Evolutionary conservation across 345 rosid genomes (phyloP), one percentile per base, ranked within the genome.

Genomic region (Angophora floribunda): DNA sequence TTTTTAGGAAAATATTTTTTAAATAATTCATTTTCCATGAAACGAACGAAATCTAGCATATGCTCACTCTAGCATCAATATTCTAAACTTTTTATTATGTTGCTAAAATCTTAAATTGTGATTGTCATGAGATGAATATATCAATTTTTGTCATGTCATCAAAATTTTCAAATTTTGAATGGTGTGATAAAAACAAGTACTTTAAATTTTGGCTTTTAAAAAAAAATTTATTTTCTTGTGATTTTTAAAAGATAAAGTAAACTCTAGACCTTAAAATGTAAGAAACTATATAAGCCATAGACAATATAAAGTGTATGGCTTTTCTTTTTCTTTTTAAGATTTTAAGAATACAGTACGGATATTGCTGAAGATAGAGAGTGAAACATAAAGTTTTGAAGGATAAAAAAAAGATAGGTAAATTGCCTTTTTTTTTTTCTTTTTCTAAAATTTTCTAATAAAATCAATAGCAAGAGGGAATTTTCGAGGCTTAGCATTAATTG

Each of bases 21-120:
- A 55, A 59, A 0, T 5, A 14, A 59, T 59, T 59, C 7, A 11
- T 59, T 57, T 57, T 59, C 14, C 5, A 59, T 55, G 0, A 55
- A 24, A 59, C 30, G 10, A 59, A 28, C 1, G 5, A 0, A 59
- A 0, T n/a, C 30, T 24, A 59, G 26, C 7, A 3, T n/a, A 59
- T 59, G 67, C 30, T 28, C 67, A 59, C 30, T 59, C 3, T 26
- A 3, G 30, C 32, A 59, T 28, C 30, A 26, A 26, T 26, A 59
- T 26, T 28, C 12, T 28, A 28, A 63, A 22, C 2, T 57, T 57
- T 24, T 2, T 53, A 21, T 21, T 8, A 57, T 57, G 10, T 57
- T 3, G 10, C 13, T 24, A 10, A 57, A 57, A 24, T 24, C 13
- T 13, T 57, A 57, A 57, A 57, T 10, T 57, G 9, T 24, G 65